phyloP scores from a whole-genome alignment of 2,329 filamentous ascomycete genomes.

The Ceratocystis lukuohia region DNA sequence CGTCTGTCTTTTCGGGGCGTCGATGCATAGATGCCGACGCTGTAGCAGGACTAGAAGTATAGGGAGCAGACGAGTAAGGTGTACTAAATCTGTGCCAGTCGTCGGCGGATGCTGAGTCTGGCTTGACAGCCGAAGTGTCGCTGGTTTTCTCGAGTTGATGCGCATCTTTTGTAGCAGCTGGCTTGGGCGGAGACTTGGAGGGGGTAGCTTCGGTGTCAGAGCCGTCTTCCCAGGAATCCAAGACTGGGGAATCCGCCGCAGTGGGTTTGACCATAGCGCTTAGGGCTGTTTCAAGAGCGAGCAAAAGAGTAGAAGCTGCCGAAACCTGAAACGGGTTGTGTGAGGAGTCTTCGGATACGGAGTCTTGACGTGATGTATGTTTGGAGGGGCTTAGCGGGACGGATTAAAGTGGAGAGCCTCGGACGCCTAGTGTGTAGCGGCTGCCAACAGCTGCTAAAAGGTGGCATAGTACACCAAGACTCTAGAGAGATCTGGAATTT shows the following conservation, averaged over 20 bases:
- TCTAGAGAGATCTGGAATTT: constrained; percentile 22
- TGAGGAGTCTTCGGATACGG: background rate
- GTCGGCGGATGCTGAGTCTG: background rate
- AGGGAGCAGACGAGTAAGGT: background rate
- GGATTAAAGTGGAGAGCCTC: background rate
- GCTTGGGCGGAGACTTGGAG: background rate
- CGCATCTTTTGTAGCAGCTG: background rate
- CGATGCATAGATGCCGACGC: background rate
- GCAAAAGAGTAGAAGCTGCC: background rate
- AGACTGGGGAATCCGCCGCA: constrained; percentile 25
- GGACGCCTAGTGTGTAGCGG: background rate
- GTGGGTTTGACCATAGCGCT: constrained; percentile 10
- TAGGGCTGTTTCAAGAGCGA: background rate
- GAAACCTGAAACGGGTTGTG: background rate
- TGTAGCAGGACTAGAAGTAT: background rate
- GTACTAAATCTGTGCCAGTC: constrained; percentile 9
- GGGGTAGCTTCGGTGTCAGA: constrained; percentile 29
- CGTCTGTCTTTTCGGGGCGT: constrained; percentile 83
- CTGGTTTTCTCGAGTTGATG: background rate
- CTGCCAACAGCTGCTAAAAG: background rate
- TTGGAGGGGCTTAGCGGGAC: background rate
- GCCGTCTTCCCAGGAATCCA: constrained; percentile 46
- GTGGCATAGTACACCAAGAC: background rate
- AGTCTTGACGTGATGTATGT: background rate
- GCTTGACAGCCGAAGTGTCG: background rate